Conservation (phyloP, 345 rosid genomes). For the Arabidopsis suecica region DNA sequence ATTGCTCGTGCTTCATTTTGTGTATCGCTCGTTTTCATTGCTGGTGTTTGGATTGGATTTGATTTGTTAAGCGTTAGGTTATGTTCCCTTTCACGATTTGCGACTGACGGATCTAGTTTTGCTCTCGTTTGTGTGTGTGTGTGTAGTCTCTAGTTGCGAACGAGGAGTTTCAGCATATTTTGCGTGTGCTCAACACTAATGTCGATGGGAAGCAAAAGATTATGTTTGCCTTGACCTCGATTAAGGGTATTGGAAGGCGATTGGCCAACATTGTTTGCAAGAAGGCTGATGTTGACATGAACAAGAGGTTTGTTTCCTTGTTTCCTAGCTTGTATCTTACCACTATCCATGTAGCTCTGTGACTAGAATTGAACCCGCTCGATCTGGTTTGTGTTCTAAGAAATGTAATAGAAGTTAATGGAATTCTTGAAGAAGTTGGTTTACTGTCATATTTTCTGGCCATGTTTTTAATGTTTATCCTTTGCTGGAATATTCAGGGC, state of each 20-base stretch:
- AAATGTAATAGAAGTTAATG: too few species aligned
- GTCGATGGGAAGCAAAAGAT: constrained; percentile 92
- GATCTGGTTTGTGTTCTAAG: not conserved
- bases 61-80: not conserved
- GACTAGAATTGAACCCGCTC: not conserved
- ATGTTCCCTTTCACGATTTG: constrained; percentile 6
- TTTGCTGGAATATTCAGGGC: constrained; percentile 50
- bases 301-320: constrained; percentile 59
- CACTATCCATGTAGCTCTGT: not conserved
- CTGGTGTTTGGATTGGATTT: constrained; percentile 1
- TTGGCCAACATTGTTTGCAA: constrained; percentile 93
- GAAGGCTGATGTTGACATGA: constrained; percentile 94
- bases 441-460: not conserved
- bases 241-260: constrained; percentile 90
- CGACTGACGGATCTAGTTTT: constrained; percentile 22
- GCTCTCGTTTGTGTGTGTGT: not conserved
- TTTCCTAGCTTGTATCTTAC: not conserved
- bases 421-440: not conserved
- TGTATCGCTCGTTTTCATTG: not conserved
- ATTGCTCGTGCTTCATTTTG: not conserved
- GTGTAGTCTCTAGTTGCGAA: constrained; percentile 80
- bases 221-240: constrained; percentile 91
- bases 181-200: constrained; percentile 90
- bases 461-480: not conserved
- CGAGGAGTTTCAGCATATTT: constrained; percentile 91